Percentiles rank a stretch among this genome's conserved stretches.
Conservation (phyloP, 192 early-diverging fungal species). For the Backusella parvicylindrica region DNA sequence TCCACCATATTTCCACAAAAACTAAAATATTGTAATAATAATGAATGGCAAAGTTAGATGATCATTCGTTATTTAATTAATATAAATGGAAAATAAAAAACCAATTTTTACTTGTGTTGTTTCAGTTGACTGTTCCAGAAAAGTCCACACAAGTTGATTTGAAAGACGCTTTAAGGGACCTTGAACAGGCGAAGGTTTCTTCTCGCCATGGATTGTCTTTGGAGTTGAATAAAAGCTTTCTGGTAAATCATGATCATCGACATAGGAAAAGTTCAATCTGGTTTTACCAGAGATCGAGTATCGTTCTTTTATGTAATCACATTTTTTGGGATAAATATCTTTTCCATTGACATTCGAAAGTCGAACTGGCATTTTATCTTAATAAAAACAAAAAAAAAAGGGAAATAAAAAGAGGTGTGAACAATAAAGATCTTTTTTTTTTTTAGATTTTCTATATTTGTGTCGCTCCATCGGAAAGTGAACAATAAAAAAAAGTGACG, state of each 20-base stretch:
- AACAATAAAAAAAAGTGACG: background rate
- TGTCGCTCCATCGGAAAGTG: background rate
- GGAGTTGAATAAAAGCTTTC: background rate
- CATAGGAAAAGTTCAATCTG: background rate
- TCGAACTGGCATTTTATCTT: background rate
- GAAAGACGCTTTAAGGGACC: background rate
- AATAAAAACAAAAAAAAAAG: background rate
- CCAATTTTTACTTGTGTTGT: background rate
- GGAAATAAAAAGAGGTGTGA: background rate
- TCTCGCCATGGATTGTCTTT: background rate
- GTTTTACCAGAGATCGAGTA: background rate
- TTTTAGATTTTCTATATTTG: background rate
- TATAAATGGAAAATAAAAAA: no score
- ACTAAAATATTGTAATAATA: slow-evolving; percentile 18
- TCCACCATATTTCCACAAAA: slow-evolving; percentile 39
- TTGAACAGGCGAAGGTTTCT: background rate
- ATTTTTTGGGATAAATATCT: background rate
- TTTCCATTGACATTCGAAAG: background rate
- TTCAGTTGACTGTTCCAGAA: background rate
- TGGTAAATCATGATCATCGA: background rate
- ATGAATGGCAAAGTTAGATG: no score
- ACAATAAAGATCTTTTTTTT: background rate
- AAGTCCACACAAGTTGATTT: background rate
- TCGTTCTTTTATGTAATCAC: background rate
- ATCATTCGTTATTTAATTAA: no score